Evolutionary conservation across 306 rosid genomes (phyloP), one percentile per base, ranked within the genome.

Genomic region (Citrullus mucosospermus): DNA sequence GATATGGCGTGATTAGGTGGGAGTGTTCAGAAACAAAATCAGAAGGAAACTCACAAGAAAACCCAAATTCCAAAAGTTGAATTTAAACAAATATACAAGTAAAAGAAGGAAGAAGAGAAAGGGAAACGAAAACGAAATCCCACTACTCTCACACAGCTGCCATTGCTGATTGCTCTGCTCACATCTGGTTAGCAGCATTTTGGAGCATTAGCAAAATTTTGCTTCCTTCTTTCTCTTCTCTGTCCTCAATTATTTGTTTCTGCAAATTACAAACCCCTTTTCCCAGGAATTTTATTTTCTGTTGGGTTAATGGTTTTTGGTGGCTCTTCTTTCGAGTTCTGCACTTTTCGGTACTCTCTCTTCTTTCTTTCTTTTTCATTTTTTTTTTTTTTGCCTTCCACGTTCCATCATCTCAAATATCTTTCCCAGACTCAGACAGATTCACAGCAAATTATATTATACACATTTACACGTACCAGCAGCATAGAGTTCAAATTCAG

Each of bases 351-450:
- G 85, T 77, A 71, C 63, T 84, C 73, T 38, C 85, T 83, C 77
- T 80, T 67, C 22, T 73, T 72, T 34, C 44, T 85, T 82, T 48
- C n/a, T 76, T 84, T 89, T 84, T 50, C 18, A 73, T 83, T 89
- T 85, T 80, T 79, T 86, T 86, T 91, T 90, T 81, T 79, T 87
- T 86, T 89, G 91, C 86, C 97, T 85, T 86, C 96, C 81, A 78
- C 88, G 92, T 84, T 89, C 89, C 84, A 82, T 88, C 97, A 80
- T 88, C 86, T 88, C 91, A 81, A 68, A 83, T 71, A 79, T 83
- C 83, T 75, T 84, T 81, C 82, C 77, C 78, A 78, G 66, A 73
- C 67, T 65, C 38, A 65, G 28, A 65, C 48, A 65, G 48, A 65
- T 67, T 38, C 53, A 67, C 17, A 67, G 2, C 0, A 72, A 72